Evolutionary conservation across 2,329 filamentous ascomycete genomes (phyloP), one percentile per base, ranked within the genome.

Genomic region (Albifimbria verrucaria): DNA sequence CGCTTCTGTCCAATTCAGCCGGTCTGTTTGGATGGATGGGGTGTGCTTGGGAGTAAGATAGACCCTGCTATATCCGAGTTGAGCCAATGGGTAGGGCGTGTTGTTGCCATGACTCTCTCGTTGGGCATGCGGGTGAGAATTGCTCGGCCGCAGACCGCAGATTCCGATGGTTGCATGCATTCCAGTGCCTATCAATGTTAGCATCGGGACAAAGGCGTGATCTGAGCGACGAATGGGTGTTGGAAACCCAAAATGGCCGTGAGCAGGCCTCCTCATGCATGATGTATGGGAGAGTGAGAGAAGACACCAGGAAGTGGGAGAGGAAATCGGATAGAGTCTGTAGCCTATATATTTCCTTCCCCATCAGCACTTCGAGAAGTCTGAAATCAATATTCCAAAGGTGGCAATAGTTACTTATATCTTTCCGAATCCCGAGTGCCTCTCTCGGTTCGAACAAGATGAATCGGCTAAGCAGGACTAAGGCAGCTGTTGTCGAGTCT

Each of bases 381-480:
- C n/a, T n/a, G n/a, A n/a, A n/a, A n/a, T n/a, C n/a, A n/a, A n/a
- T n/a, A n/a, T n/a, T n/a, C n/a, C n/a, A n/a, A n/a, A n/a, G 20
- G 26, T 28, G 22, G 45, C 45, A 48, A 48, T 48, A 24, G 23
- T 17, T n/a, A 7, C 26, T 1, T 24, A 25, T 24, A 11, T 36
- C 48, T 49, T 25, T 26, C 48, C 18, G 17, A 50, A 49, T 26
- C 24, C 43, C 39, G 20, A 42, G 36, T 12, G 44, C 21, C 24
- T 32, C 44, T 43, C 26, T 15, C 39, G 20, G 50, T 32, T 39
- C 44, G 32, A 48, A 41, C 48, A 50, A 17, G 18, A 64, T 64
- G 62, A 57, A 62, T 36, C 55, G 42, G 15, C 15, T 62, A 10
- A 53, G 53, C 7, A 56, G 56, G 46, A 47, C 53, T 32, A 62